These are phyloP conservation scores for Penicillium waksmanii DNA, from an alignment of 495 filamentous ascomycete genomes.

Conservation along the genomic window DNA sequence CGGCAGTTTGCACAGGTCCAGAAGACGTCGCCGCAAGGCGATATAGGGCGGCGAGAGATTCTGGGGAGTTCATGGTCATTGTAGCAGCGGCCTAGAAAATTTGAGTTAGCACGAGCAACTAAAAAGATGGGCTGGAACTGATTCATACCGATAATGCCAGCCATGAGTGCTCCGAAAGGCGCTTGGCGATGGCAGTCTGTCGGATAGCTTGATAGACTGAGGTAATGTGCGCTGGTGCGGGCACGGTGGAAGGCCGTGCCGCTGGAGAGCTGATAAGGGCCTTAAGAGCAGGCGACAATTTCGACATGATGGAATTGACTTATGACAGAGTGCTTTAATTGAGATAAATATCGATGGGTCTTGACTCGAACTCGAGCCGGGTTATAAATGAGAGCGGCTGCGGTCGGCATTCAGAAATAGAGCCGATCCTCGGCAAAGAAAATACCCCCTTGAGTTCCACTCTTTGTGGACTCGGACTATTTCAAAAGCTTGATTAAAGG, in stretches of 20 bases:
- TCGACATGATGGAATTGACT: constrained; percentile 57
- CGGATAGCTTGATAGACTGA: constrained; percentile 64
- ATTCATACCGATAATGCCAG: constrained; percentile 62
- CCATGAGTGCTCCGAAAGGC: constrained; percentile 65
- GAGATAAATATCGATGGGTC: background rate
- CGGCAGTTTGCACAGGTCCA: constrained; percentile 59
- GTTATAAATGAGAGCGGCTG: background rate
- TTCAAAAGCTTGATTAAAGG: too few species aligned
- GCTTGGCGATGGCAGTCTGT: constrained; percentile 52
- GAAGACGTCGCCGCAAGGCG: constrained; percentile 48
- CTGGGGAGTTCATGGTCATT: constrained; percentile 76
- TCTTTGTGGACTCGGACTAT: too few species aligned
- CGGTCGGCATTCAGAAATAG: constrained; percentile 1
- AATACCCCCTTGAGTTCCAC: background rate
- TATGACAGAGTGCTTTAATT: background rate
- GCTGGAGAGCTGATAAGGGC: constrained; percentile 69
- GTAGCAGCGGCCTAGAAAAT: constrained; percentile 63
- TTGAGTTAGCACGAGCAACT: constrained; percentile 16
- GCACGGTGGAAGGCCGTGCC: constrained; percentile 67
- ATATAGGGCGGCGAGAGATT: constrained; percentile 61
- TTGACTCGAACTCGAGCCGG: background rate
- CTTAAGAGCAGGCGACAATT: constrained; percentile 68
- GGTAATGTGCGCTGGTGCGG: constrained; percentile 61
- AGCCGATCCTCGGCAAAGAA: background rate
- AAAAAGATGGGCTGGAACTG: background rate